A percentile compares a stretch with the other conserved stretches of the same genome.
Conservation (phyloP, 163 green algal species). For the Chlorella variabilis region DNA sequence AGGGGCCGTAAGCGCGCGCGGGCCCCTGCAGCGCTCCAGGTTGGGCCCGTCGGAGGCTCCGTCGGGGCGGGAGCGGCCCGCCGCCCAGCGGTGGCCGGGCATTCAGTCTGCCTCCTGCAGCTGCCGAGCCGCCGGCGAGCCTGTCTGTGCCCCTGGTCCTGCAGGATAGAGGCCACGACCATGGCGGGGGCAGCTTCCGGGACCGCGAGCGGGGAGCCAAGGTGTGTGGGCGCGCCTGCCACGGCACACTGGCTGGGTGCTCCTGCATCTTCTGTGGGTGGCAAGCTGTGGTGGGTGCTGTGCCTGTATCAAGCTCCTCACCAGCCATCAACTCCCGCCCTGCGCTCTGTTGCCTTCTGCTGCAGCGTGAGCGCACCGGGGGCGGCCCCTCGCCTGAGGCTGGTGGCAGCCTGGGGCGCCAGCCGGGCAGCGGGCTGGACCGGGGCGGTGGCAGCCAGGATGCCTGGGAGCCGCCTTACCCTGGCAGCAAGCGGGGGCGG, state of each 20-base stretch:
- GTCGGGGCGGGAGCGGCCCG: no score
- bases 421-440: not conserved
- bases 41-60: no score
- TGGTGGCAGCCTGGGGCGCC: not conserved
- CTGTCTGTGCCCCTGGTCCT: no score
- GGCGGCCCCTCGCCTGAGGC: not conserved
- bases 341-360: not conserved
- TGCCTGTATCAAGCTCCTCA: no score
- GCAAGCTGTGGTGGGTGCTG: no score
- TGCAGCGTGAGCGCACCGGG: constrained; percentile 1
- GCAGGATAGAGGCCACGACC: constrained; percentile 16
- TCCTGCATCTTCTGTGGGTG: no score
- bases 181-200: not conserved
- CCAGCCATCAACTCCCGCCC: not conserved
- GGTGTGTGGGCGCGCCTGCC: not conserved
- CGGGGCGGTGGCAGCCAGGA: not conserved
- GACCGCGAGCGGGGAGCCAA: constrained; percentile 19
- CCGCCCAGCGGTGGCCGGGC: no score
- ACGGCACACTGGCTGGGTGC: not conserved
- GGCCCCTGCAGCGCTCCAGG: not conserved
- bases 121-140: no score
- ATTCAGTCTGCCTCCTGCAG: no score
- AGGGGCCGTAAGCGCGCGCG: no score
- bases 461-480: constrained; percentile 7
- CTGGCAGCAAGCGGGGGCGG: constrained; percentile 14